A percentile compares a stretch with the other conserved stretches of the same genome.
Conservation (phyloP, 768 basidiomycete species). For the Mycena capillaripes region DNA sequence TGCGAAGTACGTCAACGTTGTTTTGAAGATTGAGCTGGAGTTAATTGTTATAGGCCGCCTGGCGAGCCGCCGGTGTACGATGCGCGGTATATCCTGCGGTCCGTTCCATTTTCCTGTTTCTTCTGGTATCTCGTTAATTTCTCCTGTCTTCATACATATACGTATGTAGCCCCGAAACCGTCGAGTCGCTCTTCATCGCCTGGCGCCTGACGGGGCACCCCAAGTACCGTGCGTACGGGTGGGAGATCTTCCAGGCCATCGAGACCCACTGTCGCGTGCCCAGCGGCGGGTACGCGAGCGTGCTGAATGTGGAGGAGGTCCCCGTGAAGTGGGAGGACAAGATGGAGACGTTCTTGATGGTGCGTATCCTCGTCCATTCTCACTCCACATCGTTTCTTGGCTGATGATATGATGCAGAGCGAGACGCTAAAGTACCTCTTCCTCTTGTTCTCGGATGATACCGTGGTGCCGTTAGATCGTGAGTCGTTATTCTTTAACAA, state of each 20-base stretch:
- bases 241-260: slow-evolving; percentile 92
- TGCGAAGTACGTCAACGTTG: slow-evolving; percentile 56
- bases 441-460: slow-evolving; percentile 83
- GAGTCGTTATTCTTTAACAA: slow-evolving; percentile 46
- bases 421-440: slow-evolving; percentile 95
- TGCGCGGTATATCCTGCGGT: slow-evolving; percentile 94
- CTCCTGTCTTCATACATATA: background rate
- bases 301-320: slow-evolving; percentile 87
- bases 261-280: slow-evolving; percentile 83
- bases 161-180: slow-evolving; percentile 83
- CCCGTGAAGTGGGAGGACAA: slow-evolving; percentile 82
- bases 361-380: slow-evolving; percentile 48
- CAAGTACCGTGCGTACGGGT: slow-evolving; percentile 85
- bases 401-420: slow-evolving; percentile 60
- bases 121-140: background rate
- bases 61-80: slow-evolving; percentile 74
- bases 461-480: slow-evolving; percentile 80
- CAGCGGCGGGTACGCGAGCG: slow-evolving; percentile 87
- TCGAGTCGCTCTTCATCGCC: slow-evolving; percentile 94
- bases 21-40: background rate
- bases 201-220: slow-evolving; percentile 91
- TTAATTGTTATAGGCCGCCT: slow-evolving; percentile 45
- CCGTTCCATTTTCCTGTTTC: slow-evolving; percentile 34
- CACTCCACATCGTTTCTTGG: background rate
- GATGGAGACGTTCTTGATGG: slow-evolving; percentile 97